These are phyloP conservation scores for Microstegium vimineum DNA, from an alignment of 176 grass and related monocot species.

Conservation along the genomic window DNA sequence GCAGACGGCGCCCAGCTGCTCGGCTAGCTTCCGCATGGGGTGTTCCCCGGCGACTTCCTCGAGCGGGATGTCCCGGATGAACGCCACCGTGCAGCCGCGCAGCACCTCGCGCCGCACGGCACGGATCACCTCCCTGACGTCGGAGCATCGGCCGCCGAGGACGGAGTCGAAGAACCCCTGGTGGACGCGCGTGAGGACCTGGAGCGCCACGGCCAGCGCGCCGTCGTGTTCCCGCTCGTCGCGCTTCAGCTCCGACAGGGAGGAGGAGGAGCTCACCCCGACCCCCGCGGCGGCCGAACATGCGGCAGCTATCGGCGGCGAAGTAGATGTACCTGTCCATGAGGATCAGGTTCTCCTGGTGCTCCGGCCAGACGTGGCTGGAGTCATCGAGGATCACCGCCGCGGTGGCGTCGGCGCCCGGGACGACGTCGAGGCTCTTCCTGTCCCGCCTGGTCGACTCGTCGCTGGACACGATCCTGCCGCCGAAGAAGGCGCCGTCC, in stretches of 20 bases:
- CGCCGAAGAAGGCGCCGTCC: slow-evolving; percentile 44
- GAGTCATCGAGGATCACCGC: slow-evolving; percentile 68
- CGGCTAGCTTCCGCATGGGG: neutral
- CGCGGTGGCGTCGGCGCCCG: slow-evolving; percentile 21
- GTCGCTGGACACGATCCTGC: slow-evolving; percentile 43
- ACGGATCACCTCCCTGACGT: slow-evolving; percentile 23
- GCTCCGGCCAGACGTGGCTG: slow-evolving; percentile 46
- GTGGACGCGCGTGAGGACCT: slow-evolving; percentile 46
- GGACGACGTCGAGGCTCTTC: slow-evolving; percentile 62
- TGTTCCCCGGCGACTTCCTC: neutral
- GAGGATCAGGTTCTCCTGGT: slow-evolving; percentile 55
- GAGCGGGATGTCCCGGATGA: neutral
- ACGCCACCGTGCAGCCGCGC: neutral
- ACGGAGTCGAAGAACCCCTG: slow-evolving; percentile 53
- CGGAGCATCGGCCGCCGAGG: neutral
- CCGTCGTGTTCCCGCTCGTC: slow-evolving; percentile 62
- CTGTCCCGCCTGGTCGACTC: slow-evolving; percentile 39
- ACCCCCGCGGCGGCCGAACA: slow-evolving; percentile 4
- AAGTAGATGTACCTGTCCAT: slow-evolving; percentile 66
- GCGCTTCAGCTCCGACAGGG: slow-evolving; percentile 40
- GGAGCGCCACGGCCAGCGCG: slow-evolving; percentile 42
- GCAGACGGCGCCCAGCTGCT: slow-evolving; percentile 47
- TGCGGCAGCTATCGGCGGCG: slow-evolving; percentile 33
- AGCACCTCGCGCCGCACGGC: neutral
- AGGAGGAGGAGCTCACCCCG: neutral